Evolutionary conservation across 164 flowering plant species (phyloP).

Genomic region (Chimonanthus praecox): DNA sequence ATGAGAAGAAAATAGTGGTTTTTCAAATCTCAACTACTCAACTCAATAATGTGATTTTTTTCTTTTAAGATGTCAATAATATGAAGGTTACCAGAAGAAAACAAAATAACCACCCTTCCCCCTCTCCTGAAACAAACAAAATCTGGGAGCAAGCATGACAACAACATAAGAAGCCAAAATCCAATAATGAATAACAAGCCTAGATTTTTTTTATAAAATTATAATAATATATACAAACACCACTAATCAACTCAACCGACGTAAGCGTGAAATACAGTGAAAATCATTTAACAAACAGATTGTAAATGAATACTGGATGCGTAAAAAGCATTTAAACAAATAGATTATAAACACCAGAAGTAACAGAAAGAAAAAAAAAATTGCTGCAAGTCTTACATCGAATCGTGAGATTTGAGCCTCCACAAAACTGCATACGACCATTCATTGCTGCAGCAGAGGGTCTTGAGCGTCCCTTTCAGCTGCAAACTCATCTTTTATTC

Average conservation of each 20-base stretch:
- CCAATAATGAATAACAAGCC: background rate
- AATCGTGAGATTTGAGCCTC: slow-evolving; percentile 48
- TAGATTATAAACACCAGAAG: background rate
- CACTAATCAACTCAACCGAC: no score
- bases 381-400: slow-evolving; percentile 40
- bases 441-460: slow-evolving; percentile 52
- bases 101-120: background rate
- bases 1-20: background rate
- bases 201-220: no score
- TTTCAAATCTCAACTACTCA: background rate
- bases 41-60: background rate
- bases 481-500: slow-evolving; percentile 22
- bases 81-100: background rate
- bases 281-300: background rate
- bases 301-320: no score
- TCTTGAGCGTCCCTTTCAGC: slow-evolving; percentile 37
- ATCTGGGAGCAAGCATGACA: background rate
- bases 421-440: slow-evolving; percentile 81
- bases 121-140: background rate
- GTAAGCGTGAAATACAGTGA: background rate
- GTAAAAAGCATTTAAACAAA: background rate
- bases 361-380: background rate
- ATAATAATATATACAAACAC: background rate
- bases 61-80: no score
- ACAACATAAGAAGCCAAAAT: background rate